Evolutionary conservation across 2,329 filamentous ascomycete species (phyloP).

Genomic region (Pyrenophora seminiperda): DNA sequence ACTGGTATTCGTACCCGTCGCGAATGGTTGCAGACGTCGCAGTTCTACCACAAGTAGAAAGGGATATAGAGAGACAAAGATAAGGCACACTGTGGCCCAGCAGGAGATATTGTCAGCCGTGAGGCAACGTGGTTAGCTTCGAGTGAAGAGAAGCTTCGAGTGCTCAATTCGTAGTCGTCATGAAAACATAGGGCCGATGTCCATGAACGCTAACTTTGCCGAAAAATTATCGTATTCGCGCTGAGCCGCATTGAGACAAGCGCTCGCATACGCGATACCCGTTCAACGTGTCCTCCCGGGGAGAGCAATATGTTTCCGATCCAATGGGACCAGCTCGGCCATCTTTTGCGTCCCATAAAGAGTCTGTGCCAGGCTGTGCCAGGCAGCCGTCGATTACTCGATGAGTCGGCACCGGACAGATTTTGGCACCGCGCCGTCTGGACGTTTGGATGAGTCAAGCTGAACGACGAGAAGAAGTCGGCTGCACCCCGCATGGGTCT

Average conservation of each 20-base stretch:
- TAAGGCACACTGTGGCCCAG: constrained; percentile 35
- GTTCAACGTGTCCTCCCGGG: constrained; percentile 24
- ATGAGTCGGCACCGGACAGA: constrained; percentile 27
- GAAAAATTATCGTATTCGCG: constrained; percentile 26
- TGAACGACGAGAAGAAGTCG: constrained; percentile 33
- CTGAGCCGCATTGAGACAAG: constrained; percentile 7
- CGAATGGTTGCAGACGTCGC: constrained; percentile 17
- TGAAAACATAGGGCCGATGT: constrained; percentile 20
- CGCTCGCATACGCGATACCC: constrained; percentile 5
- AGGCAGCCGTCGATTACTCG: no score
- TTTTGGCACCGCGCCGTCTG: constrained; percentile 27
- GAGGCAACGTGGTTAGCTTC: constrained; percentile 34
- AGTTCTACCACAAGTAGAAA: constrained; percentile 9
- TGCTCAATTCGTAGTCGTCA: constrained; percentile 32
- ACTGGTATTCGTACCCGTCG: constrained; percentile 17
- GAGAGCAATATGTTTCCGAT: constrained; percentile 18
- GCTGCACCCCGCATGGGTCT: constrained; percentile 36
- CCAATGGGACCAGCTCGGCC: constrained; percentile 20
- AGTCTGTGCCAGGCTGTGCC: no score
- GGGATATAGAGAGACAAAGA: constrained; percentile 14
- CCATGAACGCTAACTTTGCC: constrained; percentile 18
- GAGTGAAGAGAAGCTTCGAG: constrained; percentile 37
- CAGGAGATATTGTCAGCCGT: constrained; percentile 31
- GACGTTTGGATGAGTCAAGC: constrained; percentile 27
- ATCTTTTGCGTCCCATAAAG: background rate